Evolutionary conservation across 192 early-diverging fungal species (phyloP), one percentile per base, ranked within the genome.

Genomic region (Paraglomus brasilianum): DNA sequence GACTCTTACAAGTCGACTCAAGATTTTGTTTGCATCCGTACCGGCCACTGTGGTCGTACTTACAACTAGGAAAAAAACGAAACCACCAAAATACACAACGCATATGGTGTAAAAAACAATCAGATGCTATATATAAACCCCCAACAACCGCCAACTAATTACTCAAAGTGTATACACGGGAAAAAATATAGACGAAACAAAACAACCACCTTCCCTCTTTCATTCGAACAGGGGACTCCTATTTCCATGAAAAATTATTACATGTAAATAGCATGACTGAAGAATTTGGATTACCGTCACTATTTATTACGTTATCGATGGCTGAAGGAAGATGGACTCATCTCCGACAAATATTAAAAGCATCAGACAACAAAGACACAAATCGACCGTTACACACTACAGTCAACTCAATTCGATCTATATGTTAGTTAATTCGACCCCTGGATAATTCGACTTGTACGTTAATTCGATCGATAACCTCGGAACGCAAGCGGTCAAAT

Each of bases 301-400:
- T 63, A 24, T 63, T 63, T 24, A 63, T 63, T 24, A 63, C 44
- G 5, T 63, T 63, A 24, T 24, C 61, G 9, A 46, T 46, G 21
- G 44, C 44, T 4, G 44, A 63, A 63, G 13, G 19, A 1, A 17
- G 11, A 24, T 63, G 61, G 44, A 13, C 8, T 9, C 43, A 62
- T 14, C 17, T 43, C 7, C n/a, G 15, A 11, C 5, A 62, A 15
- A 62, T 47, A 19, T 11, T 62, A 45, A 46, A 21, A 45, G 8
- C 24, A 14, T 38, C 60, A 13, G 43, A 62, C 39, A 62, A 62
- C 47, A 22, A 11, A 45, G 60, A 30, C 47, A 45, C 42, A n/a
- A 62, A 62, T 46, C 44, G 60, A 22, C 60, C 43, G 24, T 45
- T 62, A 22, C 43, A 62, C 17, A 46, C 43, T 22, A 47, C 60